Evolutionary conservation across 108 stramenopile genomes (phyloP).

Genomic region (Cylindrotheca fusiformis): DNA sequence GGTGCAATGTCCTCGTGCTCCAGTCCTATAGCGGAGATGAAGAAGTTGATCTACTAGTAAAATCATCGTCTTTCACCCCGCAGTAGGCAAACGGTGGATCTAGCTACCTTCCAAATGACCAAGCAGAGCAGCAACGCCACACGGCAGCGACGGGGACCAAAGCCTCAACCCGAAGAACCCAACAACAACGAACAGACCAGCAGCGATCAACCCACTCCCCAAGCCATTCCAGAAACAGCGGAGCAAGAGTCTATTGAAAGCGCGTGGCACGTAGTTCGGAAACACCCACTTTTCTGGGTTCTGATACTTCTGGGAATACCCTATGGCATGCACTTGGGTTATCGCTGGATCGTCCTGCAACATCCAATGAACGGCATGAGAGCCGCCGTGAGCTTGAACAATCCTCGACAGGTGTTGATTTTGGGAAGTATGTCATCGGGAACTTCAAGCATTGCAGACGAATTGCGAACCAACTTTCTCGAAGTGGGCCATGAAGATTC

Average conservation of each 20-base stretch:
- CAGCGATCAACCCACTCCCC: too few species aligned
- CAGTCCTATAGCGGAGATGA: too few species aligned
- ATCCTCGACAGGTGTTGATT: slow-evolving; percentile 60
- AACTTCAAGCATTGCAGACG: slow-evolving; percentile 19
- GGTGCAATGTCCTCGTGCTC: too few species aligned
- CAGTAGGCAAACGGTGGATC: too few species aligned
- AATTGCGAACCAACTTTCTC: slow-evolving; percentile 17
- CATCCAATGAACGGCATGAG: background rate
- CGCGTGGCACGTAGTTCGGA: background rate
- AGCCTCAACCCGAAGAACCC: too few species aligned
- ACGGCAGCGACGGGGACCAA: too few species aligned
- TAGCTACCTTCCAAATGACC: too few species aligned
- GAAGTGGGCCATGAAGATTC: slow-evolving; percentile 46
- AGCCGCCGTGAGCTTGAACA: slow-evolving; percentile 10
- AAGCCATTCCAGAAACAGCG: too few species aligned
- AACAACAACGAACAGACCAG: too few species aligned
- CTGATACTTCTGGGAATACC: slow-evolving; percentile 19
- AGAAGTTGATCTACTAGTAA: too few species aligned
- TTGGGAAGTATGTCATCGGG: slow-evolving; percentile 46
- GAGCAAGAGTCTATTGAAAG: background rate
- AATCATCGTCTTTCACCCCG: too few species aligned
- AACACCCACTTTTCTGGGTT: slow-evolving; percentile 7
- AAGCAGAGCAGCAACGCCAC: too few species aligned
- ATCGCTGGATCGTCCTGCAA: slow-evolving; percentile 8
- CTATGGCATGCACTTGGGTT: background rate